A percentile compares a stretch with the other conserved stretches of the same genome.
Conservation (phyloP, 2,329 filamentous ascomycete genomes). For the Fusarium compactum region DNA sequence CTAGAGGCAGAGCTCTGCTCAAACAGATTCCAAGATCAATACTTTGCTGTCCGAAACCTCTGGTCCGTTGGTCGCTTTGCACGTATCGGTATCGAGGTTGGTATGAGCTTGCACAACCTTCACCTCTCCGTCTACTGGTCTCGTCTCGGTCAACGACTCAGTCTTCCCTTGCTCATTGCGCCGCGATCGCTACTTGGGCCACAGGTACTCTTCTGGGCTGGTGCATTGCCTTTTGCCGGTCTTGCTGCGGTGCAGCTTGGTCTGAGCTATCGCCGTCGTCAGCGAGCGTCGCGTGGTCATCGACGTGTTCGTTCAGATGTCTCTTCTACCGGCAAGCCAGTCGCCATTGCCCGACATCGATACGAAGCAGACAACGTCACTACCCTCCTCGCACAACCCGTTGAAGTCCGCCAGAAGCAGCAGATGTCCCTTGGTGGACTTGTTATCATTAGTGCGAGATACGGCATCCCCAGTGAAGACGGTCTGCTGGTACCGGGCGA, state of each 20-base stretch:
- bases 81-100: slow-evolving; percentile 59
- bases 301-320: slow-evolving; percentile 18
- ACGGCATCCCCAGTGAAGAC: slow-evolving; percentile 54
- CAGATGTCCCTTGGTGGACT: slow-evolving; percentile 54
- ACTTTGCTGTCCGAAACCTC: slow-evolving; percentile 59
- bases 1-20: slow-evolving; percentile 59
- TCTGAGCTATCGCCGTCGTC: slow-evolving; percentile 31
- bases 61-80: slow-evolving; percentile 57
- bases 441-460: slow-evolving; percentile 63
- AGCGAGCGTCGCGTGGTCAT: slow-evolving; percentile 11
- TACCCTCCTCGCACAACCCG: slow-evolving; percentile 56
- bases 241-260: slow-evolving; percentile 55
- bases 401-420: slow-evolving; percentile 55
- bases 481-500: slow-evolving; percentile 51
- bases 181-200: slow-evolving; percentile 46
- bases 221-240: slow-evolving; percentile 55
- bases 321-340: slow-evolving; percentile 31
- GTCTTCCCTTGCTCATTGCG: slow-evolving; percentile 58
- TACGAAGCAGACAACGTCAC: slow-evolving; percentile 61
- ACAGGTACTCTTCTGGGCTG: slow-evolving; percentile 54
- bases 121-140: slow-evolving; percentile 63
- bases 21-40: slow-evolving; percentile 52
- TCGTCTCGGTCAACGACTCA: slow-evolving; percentile 58
- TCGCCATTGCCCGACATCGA: slow-evolving; percentile 52
- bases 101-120: slow-evolving; percentile 56